Evolutionary conservation across 495 filamentous ascomycete genomes (phyloP).

Genomic region (Penicillium paxilli): DNA sequence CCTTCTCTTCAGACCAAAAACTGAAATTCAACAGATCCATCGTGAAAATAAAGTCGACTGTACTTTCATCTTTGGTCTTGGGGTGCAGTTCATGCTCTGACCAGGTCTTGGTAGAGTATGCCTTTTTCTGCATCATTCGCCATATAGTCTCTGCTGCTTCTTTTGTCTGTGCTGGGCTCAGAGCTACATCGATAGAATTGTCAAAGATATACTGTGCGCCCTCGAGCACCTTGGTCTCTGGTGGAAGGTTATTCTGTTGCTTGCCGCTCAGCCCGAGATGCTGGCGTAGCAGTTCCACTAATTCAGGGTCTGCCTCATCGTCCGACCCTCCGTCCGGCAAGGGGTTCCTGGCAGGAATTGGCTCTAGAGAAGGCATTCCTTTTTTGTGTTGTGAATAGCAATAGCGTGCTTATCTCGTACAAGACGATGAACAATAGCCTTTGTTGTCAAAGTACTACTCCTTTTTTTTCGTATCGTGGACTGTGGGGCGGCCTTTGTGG

Average conservation of each 20-base stretch:
- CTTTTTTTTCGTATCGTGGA: neutral
- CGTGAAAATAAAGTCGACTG: slow-evolving; percentile 89
- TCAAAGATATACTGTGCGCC: slow-evolving; percentile 84
- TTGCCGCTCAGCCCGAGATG: slow-evolving; percentile 64
- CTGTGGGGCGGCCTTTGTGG: neutral
- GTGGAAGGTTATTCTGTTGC: slow-evolving; percentile 46
- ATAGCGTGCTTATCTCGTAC: neutral
- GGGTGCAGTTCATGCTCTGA: slow-evolving; percentile 90
- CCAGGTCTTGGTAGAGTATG: slow-evolving; percentile 84
- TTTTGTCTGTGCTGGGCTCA: slow-evolving; percentile 77
- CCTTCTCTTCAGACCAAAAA: slow-evolving; percentile 78
- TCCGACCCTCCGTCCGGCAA: slow-evolving; percentile 55
- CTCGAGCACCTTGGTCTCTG: slow-evolving; percentile 78
- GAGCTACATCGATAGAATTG: slow-evolving; percentile 88
- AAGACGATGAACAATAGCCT: no score
- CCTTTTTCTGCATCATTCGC: slow-evolving; percentile 75
- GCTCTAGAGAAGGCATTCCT: slow-evolving; percentile 29
- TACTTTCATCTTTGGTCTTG: slow-evolving; percentile 69
- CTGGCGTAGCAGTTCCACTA: slow-evolving; percentile 82
- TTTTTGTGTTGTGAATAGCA: neutral
- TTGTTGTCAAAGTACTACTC: neutral
- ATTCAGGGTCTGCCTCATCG: slow-evolving; percentile 84
- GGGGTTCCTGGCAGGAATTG: slow-evolving; percentile 13
- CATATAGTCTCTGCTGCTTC: slow-evolving; percentile 77
- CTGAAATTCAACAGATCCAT: slow-evolving; percentile 97